Evolutionary conservation across 2,329 filamentous ascomycete species (phyloP).

Genomic region (Colletotrichum caudatum): DNA sequence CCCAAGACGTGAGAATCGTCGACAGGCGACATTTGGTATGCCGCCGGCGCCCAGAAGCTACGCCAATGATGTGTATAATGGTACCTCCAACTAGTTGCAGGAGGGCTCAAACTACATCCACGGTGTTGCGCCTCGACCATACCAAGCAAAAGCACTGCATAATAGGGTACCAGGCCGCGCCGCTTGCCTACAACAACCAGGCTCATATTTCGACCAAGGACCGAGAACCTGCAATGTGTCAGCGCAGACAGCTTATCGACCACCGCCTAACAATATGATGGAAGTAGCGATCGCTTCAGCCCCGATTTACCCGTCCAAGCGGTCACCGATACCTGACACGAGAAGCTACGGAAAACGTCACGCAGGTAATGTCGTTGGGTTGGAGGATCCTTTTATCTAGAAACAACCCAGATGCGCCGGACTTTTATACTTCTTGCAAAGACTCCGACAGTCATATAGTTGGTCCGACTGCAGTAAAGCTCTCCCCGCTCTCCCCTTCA

Average conservation of each 20-base stretch:
- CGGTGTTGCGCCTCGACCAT: slow-evolving; percentile 6
- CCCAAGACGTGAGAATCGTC: slow-evolving; percentile 62
- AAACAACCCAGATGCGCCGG: neutral
- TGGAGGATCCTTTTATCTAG: slow-evolving; percentile 40
- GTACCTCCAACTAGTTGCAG: slow-evolving; percentile 40
- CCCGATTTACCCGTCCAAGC: slow-evolving; percentile 29
- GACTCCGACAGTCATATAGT: neutral
- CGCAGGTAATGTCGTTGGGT: slow-evolving; percentile 22
- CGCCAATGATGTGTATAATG: slow-evolving; percentile 42
- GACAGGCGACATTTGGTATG: slow-evolving; percentile 66
- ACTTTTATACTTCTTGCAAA: neutral
- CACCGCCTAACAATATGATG: slow-evolving; percentile 10
- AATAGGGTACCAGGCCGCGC: slow-evolving; percentile 20
- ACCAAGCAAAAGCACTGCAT: slow-evolving; percentile 17
- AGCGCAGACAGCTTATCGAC: slow-evolving; percentile 30
- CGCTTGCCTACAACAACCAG: slow-evolving; percentile 17
- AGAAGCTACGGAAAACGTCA: slow-evolving; percentile 14
- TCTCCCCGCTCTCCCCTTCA: slow-evolving; percentile 18
- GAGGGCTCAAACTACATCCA: slow-evolving; percentile 26
- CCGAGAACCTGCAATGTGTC: slow-evolving; percentile 23
- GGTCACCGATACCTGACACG: neutral
- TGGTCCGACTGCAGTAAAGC: slow-evolving; percentile 8
- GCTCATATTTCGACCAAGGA: slow-evolving; percentile 17
- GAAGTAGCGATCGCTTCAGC: slow-evolving; percentile 33
- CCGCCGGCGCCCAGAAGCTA: slow-evolving; percentile 56